Conservation (phyloP, 495 filamentous ascomycete species). For the Zalerion maritima region DNA sequence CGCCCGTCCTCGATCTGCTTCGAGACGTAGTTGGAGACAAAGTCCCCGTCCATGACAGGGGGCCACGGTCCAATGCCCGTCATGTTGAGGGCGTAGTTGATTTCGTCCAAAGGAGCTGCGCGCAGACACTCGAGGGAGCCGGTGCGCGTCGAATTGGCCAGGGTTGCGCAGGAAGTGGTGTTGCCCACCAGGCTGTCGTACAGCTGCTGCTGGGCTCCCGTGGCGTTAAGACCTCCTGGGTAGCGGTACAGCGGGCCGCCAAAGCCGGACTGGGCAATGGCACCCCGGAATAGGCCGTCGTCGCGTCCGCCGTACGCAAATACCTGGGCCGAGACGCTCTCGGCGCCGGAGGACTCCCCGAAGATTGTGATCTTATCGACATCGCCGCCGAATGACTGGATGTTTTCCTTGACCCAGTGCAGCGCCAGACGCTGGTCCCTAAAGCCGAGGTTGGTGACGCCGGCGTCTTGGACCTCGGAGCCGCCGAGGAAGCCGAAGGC, state of each 20-base stretch:
- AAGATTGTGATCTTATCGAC: conserved; percentile 25
- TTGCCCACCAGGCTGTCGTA: conserved; percentile 28
- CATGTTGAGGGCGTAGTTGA: conserved; percentile 13
- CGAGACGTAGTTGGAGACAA: conserved; percentile 24
- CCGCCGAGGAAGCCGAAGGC: conserved; percentile 37
- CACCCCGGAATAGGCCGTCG: conserved; percentile 36
- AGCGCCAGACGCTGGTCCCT: conserved; percentile 46
- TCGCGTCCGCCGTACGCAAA: conserved; percentile 22
- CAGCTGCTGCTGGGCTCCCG: conserved; percentile 21
- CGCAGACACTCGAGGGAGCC: conserved; percentile 32
- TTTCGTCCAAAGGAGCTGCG: conserved; percentile 13
- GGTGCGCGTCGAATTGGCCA: conserved; percentile 3
- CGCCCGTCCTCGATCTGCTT: conserved; percentile 14
- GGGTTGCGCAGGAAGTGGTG: conserved; percentile 23
- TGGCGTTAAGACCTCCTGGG: conserved; percentile 18
- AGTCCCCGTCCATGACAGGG: conserved; percentile 37
- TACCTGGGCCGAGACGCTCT: conserved; percentile 19
- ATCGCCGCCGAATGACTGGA: conserved; percentile 39
- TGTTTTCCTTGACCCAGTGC: conserved; percentile 43
- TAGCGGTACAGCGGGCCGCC: conserved; percentile 9
- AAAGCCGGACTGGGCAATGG: conserved; percentile 34
- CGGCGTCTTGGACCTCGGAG: too few relatives aligned
- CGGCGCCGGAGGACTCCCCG: conserved; percentile 22
- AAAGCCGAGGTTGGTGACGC: conserved; percentile 42
- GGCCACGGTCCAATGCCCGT: conserved; percentile 12